Base-by-base conservation (phyloP, 768 basidiomycete genomes). In the Imleria badia region DNA sequence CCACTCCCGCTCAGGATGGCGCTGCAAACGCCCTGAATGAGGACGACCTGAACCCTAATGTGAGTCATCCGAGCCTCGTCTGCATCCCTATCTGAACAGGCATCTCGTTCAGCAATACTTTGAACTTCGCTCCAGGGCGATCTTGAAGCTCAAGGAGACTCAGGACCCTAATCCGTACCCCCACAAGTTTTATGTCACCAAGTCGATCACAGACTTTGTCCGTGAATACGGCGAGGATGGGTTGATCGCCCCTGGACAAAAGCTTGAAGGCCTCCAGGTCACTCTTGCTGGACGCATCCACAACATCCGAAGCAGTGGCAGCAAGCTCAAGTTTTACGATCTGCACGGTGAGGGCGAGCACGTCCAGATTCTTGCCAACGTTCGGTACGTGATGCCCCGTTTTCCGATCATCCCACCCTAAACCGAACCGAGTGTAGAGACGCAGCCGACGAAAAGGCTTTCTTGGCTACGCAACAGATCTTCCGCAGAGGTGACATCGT, bases 401-500 rank as follows among this genome's bases (percentile, higher is more conserved):
- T 17, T 52, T 34, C 41, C 29, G 10, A 39, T n/a, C 29, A 17
- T 56, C 36, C 20, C 19, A 12, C 3, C 22, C 34, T 38, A 11
- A 62, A 86, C 6, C 3, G 14, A 40, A 23, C 14, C 6, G 17
- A 20, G 0, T 19, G n/a, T 33, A 68, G 89, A 65, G 89, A 92
- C 63, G 81, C 85, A 13, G 70, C 76, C 42, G 77, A 89, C 60
- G 80, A 83, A 14, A 78, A 82, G 22, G 58, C 77, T 0, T 99
- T 95, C 68, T 72, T 81, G 51, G 73, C 82, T 5, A 81, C 79
- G 0, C 95, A 98, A 72, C 86, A 90, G 46, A 75, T 89, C 60
- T 94, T 99, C 82, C 88, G 89, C 62, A 89, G 97, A 35, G 97
- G 97, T 39, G 97, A 99, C 71, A 89, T 98, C 64, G 88, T 99